Percentiles rank a stretch among this genome's conserved stretches.
These are phyloP conservation scores for Pseudocercospora crystallina DNA, from an alignment of 2,329 filamentous ascomycete genomes.

Conservation along the genomic window DNA sequence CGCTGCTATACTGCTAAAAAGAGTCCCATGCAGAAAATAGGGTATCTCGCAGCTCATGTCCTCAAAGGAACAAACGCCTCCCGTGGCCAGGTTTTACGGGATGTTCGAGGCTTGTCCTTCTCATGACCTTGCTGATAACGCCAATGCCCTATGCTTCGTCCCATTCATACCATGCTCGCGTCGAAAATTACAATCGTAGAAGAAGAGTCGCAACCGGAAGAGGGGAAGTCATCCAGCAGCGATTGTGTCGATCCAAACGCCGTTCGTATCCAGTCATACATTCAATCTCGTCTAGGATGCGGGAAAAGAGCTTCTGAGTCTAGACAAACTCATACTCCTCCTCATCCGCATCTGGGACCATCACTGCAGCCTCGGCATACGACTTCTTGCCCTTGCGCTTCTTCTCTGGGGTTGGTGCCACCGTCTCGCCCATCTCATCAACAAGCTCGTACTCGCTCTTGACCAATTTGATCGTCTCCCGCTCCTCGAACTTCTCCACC, in stretches of 20 bases:
- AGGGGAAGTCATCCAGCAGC: slow-evolving; percentile 1
- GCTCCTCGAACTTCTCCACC: slow-evolving; percentile 59
- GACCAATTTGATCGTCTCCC: slow-evolving; percentile 61
- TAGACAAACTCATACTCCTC: slow-evolving; percentile 40
- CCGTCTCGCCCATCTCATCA: slow-evolving; percentile 38
- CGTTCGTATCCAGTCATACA: slow-evolving; percentile 4
- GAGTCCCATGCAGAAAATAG: background rate
- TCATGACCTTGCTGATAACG: slow-evolving; percentile 29
- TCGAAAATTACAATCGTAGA: slow-evolving; percentile 2
- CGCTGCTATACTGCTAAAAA: slow-evolving; percentile 15
- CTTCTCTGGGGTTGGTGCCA: slow-evolving; percentile 33
- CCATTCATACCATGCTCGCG: background rate
- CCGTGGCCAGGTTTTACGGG: no score
- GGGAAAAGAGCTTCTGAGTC: slow-evolving; percentile 3
- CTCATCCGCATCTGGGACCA: slow-evolving; percentile 28
- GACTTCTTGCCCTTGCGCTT: slow-evolving; percentile 36
- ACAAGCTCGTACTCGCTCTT: slow-evolving; percentile 60
- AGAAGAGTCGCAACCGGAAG: slow-evolving; percentile 1
- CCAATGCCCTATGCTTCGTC: slow-evolving; percentile 15
- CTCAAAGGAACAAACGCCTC: slow-evolving; percentile 22
- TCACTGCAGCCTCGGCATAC: slow-evolving; percentile 25
- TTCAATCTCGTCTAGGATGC: background rate
- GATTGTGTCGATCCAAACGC: background rate
- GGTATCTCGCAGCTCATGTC: slow-evolving; percentile 21
- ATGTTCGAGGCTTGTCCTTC: slow-evolving; percentile 19